Percentiles rank a stretch among this genome's conserved stretches.
Evolutionary conservation across 345 rosid species (phyloP).

Genomic region (Populus davidiana): DNA sequence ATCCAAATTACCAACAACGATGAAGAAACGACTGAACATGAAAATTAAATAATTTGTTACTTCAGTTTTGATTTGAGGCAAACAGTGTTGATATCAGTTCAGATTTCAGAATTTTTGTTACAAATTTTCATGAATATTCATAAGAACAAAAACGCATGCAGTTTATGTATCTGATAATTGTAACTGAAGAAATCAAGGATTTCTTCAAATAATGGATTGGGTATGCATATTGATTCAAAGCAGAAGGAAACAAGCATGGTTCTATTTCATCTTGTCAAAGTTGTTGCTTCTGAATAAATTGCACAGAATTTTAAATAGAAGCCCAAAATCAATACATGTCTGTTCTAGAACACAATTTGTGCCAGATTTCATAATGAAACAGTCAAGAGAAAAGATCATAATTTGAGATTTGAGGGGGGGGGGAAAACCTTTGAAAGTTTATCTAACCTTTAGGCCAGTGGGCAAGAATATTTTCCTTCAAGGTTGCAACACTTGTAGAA

Average conservation of each 20-base stretch:
- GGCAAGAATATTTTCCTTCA: conserved; percentile 90
- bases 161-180: background rate
- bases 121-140: background rate
- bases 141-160: background rate
- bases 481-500: conserved; percentile 75
- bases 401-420: background rate
- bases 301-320: background rate
- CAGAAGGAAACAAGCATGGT: background rate
- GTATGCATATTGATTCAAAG: background rate
- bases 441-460: conserved; percentile 93
- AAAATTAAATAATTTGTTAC: background rate
- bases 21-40: background rate
- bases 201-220: background rate
- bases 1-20: background rate
- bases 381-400: background rate
- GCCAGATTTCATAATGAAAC: conserved; percentile 8
- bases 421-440: background rate
- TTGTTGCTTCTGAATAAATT: background rate
- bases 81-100: background rate
- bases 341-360: background rate
- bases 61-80: background rate
- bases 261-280: background rate
- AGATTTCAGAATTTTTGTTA: background rate
- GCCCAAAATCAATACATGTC: background rate
- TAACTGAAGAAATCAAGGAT: background rate